Base-by-base conservation (phyloP, 2,329 filamentous ascomycete species). In the Exophiala oligosperma region DNA sequence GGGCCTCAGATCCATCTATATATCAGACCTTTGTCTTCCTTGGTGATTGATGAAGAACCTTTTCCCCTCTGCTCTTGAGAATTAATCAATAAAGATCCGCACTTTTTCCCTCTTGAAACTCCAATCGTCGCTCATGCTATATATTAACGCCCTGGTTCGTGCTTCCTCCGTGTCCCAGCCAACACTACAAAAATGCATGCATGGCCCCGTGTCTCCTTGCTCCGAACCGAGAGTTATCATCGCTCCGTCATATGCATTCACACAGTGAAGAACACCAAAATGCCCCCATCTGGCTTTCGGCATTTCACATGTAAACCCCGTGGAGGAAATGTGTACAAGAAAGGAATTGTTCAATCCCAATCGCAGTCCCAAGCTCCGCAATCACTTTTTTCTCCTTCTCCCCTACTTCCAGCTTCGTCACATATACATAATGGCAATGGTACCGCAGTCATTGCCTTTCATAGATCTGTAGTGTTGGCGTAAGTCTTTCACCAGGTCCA, bases 261-360 rank as follows among this genome's bases (percentile, higher is more conserved):
- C 46, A 52, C 38, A 46, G 41, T 35, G 55, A 43, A 54, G 46
- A 58, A 49, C 58, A 46, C 49, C 58, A 54, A 59, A 52, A 57
- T 53, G 55, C 50, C 49, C 43, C 52, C 41, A 38, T 32, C 23
- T 44, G 12, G 26, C 44, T 21, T 8, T 52, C 6, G 54, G 47
- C 56, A 44, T 56, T 52, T 26, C 38, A 49, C 52, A 41, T 52
- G 54, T 40, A 52, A 51, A 52, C 47, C 52, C 17, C 38, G 52
- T 40, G 7, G 52, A 55, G 54, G 54, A 60, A 54, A 60, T 32
- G 53, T 62, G 60, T 62, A 62, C 60, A 62, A 62, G 57, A 62
- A 57, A 57, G 48, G 54, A 56, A 54, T 55, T 52, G 32, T 54
- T 57, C 56, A 59, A 57, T 35, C 50, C 51, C 54, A 57, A 49